phyloP scores from a whole-genome alignment of 148 eudicot species.

The Chenopodium suecicum region DNA sequence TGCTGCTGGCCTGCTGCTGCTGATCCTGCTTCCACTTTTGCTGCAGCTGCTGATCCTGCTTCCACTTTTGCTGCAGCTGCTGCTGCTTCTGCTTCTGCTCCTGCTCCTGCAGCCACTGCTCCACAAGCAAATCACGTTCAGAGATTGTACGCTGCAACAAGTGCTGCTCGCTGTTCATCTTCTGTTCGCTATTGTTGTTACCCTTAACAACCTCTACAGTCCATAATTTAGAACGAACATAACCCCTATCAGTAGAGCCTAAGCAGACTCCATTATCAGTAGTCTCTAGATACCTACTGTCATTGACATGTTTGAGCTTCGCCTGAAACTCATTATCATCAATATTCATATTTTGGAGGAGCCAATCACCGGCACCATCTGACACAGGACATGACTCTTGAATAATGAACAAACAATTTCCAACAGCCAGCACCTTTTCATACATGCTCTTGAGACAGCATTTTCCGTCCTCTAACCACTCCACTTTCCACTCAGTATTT shows the following conservation, averaged over 20 bases:
- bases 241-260: neutral
- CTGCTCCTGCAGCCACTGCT: too few species aligned
- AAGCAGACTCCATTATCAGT: neutral
- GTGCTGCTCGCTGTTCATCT: neutral
- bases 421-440: neutral
- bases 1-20: neutral
- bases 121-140: too few species aligned
- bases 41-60: neutral
- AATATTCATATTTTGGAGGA: neutral
- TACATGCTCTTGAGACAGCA: neutral
- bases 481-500: neutral
- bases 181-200: neutral
- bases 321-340: neutral
- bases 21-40: neutral
- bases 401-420: too few species aligned
- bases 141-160: too few species aligned
- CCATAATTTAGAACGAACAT: neutral
- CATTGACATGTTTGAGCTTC: neutral
- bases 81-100: neutral
- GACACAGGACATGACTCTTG: neutral
- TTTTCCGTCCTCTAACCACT: neutral
- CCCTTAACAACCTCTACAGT: neutral
- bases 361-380: neutral
- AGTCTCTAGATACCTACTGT: neutral
- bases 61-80: too few species aligned